phyloP scores from a whole-genome alignment of 768 basidiomycete species.

The Amanita phalloides region DNA sequence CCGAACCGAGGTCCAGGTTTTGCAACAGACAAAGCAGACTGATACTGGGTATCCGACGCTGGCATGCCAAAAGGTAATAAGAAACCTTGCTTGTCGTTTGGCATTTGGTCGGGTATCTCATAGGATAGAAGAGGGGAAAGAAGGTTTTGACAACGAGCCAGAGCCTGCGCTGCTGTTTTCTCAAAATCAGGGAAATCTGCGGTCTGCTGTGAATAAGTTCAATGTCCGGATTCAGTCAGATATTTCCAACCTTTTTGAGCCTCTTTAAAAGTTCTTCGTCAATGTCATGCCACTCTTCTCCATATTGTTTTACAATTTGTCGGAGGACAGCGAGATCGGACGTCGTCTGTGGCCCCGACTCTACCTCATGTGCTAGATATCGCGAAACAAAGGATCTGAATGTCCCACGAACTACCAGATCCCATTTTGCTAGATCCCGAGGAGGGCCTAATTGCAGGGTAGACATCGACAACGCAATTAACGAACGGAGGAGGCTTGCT shows the following conservation, averaged over 20 bases:
- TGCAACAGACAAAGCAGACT: slow-evolving; percentile 50
- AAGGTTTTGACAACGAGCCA: slow-evolving; percentile 41
- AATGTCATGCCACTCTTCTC: slow-evolving; percentile 31
- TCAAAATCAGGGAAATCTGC: neutral
- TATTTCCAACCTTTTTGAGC: slow-evolving; percentile 9
- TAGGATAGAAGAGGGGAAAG: slow-evolving; percentile 47
- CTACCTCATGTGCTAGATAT: slow-evolving; percentile 19
- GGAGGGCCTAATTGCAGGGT: slow-evolving; percentile 46
- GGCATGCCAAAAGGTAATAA: slow-evolving; percentile 47
- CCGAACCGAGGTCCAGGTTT: slow-evolving; percentile 71
- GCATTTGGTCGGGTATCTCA: slow-evolving; percentile 10
- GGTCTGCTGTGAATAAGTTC: slow-evolving; percentile 5
- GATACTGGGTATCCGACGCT: slow-evolving; percentile 38
- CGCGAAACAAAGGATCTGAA: slow-evolving; percentile 27
- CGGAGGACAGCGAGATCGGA: slow-evolving; percentile 1
- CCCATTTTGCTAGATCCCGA: slow-evolving; percentile 23
- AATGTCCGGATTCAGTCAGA: slow-evolving; percentile 7
- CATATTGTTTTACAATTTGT: slow-evolving; percentile 8
- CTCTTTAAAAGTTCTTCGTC: slow-evolving; percentile 28
- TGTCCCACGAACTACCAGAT: slow-evolving; percentile 25
- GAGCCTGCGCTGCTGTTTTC: neutral
- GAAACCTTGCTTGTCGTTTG: slow-evolving; percentile 20
- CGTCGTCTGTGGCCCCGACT: neutral
- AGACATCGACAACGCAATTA: slow-evolving; percentile 42
- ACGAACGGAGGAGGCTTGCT: slow-evolving; percentile 38